These are phyloP conservation scores for Cadophora malorum DNA, from an alignment of 2,329 filamentous ascomycete genomes.

Conservation along the genomic window DNA sequence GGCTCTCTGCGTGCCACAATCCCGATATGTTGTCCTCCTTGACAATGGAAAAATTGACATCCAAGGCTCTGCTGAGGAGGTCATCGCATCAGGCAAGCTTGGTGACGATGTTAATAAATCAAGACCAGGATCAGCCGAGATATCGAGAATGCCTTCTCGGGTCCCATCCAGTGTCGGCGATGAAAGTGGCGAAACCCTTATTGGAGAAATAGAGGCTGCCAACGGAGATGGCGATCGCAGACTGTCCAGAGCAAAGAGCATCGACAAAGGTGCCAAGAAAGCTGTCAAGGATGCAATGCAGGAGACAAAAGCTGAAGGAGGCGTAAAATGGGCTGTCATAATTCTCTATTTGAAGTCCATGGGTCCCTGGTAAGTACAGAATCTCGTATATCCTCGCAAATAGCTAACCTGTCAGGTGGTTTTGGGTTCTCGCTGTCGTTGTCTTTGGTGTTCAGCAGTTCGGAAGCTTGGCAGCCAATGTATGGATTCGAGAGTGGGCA, in stretches of 20 bases:
- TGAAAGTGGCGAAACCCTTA: conserved; percentile 60
- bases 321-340: conserved; percentile 88
- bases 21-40: conserved; percentile 82
- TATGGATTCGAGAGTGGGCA: conserved; percentile 96
- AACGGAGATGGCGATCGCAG: conserved; percentile 56
- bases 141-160: conserved; percentile 78
- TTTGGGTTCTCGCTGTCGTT: conserved; percentile 78
- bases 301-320: conserved; percentile 83
- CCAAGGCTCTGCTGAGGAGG: conserved; percentile 78
- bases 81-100: conserved; percentile 86
- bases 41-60: conserved; percentile 82
- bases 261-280: conserved; percentile 46
- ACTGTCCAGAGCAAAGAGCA: conserved; percentile 42
- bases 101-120: conserved; percentile 86
- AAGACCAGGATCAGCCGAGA: conserved; percentile 69
- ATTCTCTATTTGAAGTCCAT: conserved; percentile 85
- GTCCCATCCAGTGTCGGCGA: conserved; percentile 78
- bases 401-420: conserved; percentile 59
- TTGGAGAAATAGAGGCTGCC: conserved; percentile 46
- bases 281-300: conserved; percentile 63
- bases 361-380: conserved; percentile 73
- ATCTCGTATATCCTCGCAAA: neutral
- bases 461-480: conserved; percentile 83
- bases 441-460: conserved; percentile 86
- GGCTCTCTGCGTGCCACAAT: conserved; percentile 80